Evolutionary conservation across 1,284 basidiomycete species (phyloP), one percentile per base, ranked within the genome.

Genomic region (Sanghuangporus sanghuang): DNA sequence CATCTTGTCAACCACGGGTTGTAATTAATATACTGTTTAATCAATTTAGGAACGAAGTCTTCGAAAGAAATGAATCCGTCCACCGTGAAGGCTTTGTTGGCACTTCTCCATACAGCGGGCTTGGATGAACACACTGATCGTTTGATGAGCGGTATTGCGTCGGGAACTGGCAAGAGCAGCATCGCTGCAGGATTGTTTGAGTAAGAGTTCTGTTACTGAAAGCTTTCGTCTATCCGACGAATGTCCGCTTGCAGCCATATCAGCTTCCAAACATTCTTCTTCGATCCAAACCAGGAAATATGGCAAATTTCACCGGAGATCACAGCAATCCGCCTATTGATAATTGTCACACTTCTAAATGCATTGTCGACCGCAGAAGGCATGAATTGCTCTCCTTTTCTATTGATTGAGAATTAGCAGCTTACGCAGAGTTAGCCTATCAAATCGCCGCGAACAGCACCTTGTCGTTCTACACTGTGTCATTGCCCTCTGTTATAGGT

Each of bases 381-480:
- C 90, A 67, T 35, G 69, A 63, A 6, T 21, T 3, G 32, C 49
- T 32, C 38, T 42, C n/a, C 36, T 18, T 58, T 6, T 49, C 64
- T 32, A 14, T 21, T 40, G 11, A 46, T 46, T n/a, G 16, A 7
- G 16, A 14, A 1, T 46, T n/a, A 46, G n/a, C 40, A 12, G 11
- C 40, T n/a, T n/a, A 12, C 21, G 16, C 16, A 16, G 8, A 11
- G 21, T 18, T 8, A 46, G 11, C 44, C 7, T 46, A 46, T n/a
- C 44, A 46, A 46, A 18, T n/a, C 16, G 78, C 79, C 44, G 86
- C 87, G 3, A 87, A 83, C 60, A 85, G 88, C 2, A 83, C 92
- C 12, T 86, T 90, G 65, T 81, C 87, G 0, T 95, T 91, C 73
- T 95, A 93, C 73, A 80, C 87, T 0, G 82, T 86, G 0, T 86